These are phyloP conservation scores for Casuarina equisetifolia DNA, from an alignment of 306 rosid species.

Conservation along the genomic window DNA sequence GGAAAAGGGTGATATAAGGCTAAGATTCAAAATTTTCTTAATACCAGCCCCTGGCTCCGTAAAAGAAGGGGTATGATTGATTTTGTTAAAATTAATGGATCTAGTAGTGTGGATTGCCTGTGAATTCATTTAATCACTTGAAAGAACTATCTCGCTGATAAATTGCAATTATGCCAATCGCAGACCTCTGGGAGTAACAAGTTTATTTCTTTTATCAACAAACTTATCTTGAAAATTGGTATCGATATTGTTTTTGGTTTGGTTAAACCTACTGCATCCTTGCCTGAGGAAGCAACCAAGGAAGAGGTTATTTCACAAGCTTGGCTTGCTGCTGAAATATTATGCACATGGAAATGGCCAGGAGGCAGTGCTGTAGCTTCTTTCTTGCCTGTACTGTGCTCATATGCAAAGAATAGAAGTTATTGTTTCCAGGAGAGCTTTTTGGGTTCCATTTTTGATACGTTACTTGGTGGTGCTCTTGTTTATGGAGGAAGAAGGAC, in stretches of 20 bases:
- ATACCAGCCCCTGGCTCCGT: background rate
- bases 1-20: background rate
- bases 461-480: constrained; percentile 82
- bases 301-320: constrained; percentile 58
- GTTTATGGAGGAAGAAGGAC: constrained; percentile 55
- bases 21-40: background rate
- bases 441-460: constrained; percentile 57
- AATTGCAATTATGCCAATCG: constrained; percentile 36
- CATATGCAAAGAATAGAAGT: constrained; percentile 51
- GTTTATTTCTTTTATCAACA: constrained; percentile 66
- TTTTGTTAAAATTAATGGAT: background rate
- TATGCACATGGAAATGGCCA: constrained; percentile 98
- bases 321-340: constrained; percentile 89
- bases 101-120: background rate
- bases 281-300: constrained; percentile 35
- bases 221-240: constrained; percentile 68
- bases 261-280: constrained; percentile 32
- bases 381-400: constrained; percentile 72
- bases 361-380: constrained; percentile 70
- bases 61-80: background rate
- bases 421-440: constrained; percentile 46
- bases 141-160: constrained; percentile 19
- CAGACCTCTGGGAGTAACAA: constrained; percentile 70
- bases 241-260: constrained; percentile 52
- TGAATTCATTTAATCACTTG: background rate